Base-by-base conservation (phyloP, 129 eudicot species). In the Helianthus annuus region DNA sequence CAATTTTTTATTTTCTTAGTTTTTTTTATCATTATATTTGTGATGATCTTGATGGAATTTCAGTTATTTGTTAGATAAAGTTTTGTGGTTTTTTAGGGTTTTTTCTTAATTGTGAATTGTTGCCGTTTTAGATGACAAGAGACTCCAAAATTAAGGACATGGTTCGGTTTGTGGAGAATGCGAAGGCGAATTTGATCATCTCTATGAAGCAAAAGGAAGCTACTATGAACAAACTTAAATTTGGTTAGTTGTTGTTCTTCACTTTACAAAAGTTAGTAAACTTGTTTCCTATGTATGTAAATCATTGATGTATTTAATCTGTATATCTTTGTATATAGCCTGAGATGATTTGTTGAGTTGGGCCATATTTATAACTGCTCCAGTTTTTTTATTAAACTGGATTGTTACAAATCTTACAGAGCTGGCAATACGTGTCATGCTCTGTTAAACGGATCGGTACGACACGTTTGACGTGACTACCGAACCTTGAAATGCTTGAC, bases 191-290 rank as follows among this genome's bases (percentile, higher is more conserved):
- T 53, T 38, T 84, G n/a, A 7, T 86, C 45, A 14, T 84, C 56
- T 84, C 89, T 64, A 74, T 87, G 74, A 89, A 85, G 82, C 77
- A 79, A 24, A 84, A 80, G 12, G 86, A 85, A 70, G 78, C 87
- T 39, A 14, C 67, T 45, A 24, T 76, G 59, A 71, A 70, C 73
- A 83, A 81, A 74, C 82, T 48, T 24, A 85, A 79, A 67, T 77
- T 80, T 49, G 96, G 97, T 86, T 9, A 71, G 83, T 78, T 77
- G 83, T 78, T 77, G n/a, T 59, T 54, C 54, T 38, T 49, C 14
- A 48, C 45, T 32, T 59, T 59, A 29, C 42, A 59, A 1, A 59
- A 59, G 64, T 59, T 59, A 32, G 16, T 7, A 29, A 32, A 29
- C 65, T 60, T 58, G 15, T 10, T 3, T 58, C 8, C 2, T 10